A percentile compares a stretch with the other conserved stretches of the same genome.
phyloP scores from a whole-genome alignment of 179 eudicot genomes.

The Spergularia azorica region DNA sequence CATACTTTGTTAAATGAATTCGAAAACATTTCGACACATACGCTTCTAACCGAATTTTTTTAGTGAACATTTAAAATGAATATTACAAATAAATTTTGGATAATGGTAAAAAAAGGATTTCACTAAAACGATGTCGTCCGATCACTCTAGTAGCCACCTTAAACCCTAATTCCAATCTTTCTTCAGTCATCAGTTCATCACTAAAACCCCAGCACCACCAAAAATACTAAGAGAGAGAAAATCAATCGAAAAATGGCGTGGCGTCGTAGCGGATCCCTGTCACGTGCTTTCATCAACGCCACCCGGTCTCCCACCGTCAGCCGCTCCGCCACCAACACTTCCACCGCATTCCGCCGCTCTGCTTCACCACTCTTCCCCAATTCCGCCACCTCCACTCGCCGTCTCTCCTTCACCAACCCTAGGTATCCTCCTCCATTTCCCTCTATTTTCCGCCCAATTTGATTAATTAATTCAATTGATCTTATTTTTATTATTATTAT shows the following conservation, averaged over 20 bases:
- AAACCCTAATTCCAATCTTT: no score
- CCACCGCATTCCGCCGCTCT: slow-evolving; percentile 48
- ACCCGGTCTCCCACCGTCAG: slow-evolving; percentile 59
- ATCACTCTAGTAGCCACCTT: no score
- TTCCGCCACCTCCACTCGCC: slow-evolving; percentile 40
- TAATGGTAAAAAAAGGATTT: no score
- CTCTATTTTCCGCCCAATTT: not conserved
- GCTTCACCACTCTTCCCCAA: slow-evolving; percentile 42
- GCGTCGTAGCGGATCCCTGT: slow-evolving; percentile 72
- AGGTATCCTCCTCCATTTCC: slow-evolving; percentile 33
- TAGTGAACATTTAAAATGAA: no score
- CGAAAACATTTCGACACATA: no score
- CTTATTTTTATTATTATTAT: not conserved
- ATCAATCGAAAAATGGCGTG: slow-evolving; percentile 41
- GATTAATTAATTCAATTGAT: no score
- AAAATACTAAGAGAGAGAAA: no score
- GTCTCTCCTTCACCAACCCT: slow-evolving; percentile 55
- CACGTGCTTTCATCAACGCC: slow-evolving; percentile 57
- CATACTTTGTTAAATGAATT: no score
- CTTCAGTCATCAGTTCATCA: not conserved
- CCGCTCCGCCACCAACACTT: slow-evolving; percentile 35
- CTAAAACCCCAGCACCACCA: not conserved
- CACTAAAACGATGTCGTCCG: no score
- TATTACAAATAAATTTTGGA: no score
- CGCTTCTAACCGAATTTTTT: no score